Evolutionary conservation across 768 basidiomycete species (phyloP), one percentile per base, ranked within the genome.

Genomic region (Suillus luteus): DNA sequence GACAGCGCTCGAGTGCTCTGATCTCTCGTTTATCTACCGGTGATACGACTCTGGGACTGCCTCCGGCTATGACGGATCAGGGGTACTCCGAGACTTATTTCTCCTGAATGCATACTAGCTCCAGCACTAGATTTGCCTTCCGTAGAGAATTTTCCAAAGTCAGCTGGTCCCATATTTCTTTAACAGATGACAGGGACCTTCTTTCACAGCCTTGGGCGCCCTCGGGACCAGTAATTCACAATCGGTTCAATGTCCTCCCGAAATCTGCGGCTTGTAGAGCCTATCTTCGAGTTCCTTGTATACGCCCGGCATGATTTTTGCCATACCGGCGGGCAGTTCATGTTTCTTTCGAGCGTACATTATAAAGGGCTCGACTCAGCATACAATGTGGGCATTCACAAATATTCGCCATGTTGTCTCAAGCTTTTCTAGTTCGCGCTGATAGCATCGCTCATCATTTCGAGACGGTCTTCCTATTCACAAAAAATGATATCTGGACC

Each of bases 391-490:
- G 8, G 17, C 24, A 41, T 41, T 40, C 38, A 24, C 3, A 24
- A 5, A 37, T 11, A 41, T 1, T 40, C 24, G 11, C 8, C 1
- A 58, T 58, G 57, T 15, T 58, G 10, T 41, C 57, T 41, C 38
- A 58, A 58, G 40, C 24, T 10, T 11, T 27, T 2, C 19, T 11
- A 41, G 38, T 3, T 19, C 57, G 57, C n/a, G 17, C 24, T 58
- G 57, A 27, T 41, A 58, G 57, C 57, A 58, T 58, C 57, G 17
- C 57, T 41, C 57, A 2, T 17, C 70, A 72, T 46, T 27, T 71
- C 37, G 41, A 62, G 31, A 71, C 71, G 1, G 46, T 72, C 19
- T 71, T 67, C 52, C 67, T 72, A 27, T 73, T 72, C 15, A 69
- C 69, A 43, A 60, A 67, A 62, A 60, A 67, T 17, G 71, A 71